These are phyloP conservation scores for Exophiala spinifera DNA, from an alignment of 2,329 filamentous ascomycete species.

Conservation along the genomic window DNA sequence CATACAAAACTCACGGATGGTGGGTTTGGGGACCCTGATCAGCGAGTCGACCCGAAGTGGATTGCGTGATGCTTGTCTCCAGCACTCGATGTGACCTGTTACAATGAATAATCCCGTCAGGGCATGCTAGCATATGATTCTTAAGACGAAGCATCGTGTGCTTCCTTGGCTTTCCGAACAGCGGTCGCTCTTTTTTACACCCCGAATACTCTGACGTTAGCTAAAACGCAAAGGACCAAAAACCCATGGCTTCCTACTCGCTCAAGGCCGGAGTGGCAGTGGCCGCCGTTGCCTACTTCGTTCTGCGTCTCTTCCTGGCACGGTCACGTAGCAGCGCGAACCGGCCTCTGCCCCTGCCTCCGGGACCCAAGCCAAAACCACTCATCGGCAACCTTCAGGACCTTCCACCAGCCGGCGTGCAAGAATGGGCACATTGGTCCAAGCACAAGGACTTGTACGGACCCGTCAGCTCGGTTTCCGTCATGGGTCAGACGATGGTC, in stretches of 20 bases:
- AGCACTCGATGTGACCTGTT: too few species aligned
- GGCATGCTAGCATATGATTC: too few species aligned
- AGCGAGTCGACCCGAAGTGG: too few species aligned
- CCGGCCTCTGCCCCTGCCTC: constrained; percentile 45
- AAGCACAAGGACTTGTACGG: constrained; percentile 44
- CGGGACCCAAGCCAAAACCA: constrained; percentile 49
- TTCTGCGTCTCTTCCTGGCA: neutral
- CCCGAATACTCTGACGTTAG: too few species aligned
- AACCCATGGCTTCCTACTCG: neutral
- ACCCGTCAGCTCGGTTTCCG: constrained; percentile 39
- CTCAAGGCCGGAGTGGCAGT: neutral
- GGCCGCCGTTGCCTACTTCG: neutral
- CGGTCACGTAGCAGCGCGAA: constrained; percentile 2
- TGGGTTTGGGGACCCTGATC: too few species aligned
- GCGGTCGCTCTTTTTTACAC: too few species aligned
- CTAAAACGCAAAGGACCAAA: too few species aligned
- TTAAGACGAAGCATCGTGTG: too few species aligned
- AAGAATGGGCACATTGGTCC: constrained; percentile 45
- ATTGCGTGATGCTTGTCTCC: too few species aligned
- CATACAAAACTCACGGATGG: too few species aligned
- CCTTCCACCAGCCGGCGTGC: constrained; percentile 40
- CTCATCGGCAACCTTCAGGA: constrained; percentile 52
- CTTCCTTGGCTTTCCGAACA: too few species aligned
- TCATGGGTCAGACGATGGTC: constrained; percentile 38
- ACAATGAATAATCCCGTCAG: too few species aligned